Evolutionary conservation across 176 grass and related monocot genomes (phyloP).

Genomic region (Musa beccarii): DNA sequence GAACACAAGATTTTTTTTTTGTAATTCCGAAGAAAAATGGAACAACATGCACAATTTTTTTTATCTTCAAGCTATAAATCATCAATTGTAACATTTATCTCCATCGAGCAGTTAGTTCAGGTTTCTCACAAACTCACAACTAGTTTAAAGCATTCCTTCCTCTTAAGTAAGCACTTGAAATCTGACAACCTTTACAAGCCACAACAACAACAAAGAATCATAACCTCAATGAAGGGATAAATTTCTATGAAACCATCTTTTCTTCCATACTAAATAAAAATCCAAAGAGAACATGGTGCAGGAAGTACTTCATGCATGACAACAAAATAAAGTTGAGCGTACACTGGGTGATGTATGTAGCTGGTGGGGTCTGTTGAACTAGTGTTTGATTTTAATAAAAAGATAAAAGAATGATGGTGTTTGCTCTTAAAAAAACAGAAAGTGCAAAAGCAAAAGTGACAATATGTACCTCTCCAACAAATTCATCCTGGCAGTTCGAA

Average conservation of each 20-base stretch:
- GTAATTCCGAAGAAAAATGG: too few species aligned
- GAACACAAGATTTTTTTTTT: too few species aligned
- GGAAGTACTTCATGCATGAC: background rate
- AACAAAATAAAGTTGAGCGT: background rate
- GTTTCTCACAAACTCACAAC: background rate
- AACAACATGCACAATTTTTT: too few species aligned
- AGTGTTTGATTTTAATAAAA: background rate
- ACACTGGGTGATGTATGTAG: background rate
- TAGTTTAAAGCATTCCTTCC: background rate
- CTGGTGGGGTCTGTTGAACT: background rate
- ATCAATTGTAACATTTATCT: background rate
- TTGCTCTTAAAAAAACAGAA: background rate
- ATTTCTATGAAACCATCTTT: background rate
- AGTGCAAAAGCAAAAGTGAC: background rate
- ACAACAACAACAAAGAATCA: background rate
- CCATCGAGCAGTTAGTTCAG: background rate
- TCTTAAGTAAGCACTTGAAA: background rate
- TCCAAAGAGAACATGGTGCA: background rate
- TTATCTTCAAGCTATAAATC: background rate
- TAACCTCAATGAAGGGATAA: background rate
- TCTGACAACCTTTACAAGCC: background rate
- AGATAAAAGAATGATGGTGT: too few species aligned
- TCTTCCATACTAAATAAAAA: background rate
- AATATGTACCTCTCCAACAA: background rate
- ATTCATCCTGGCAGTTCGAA: slow-evolving; percentile 24